Base-by-base conservation (phyloP, 208 protist species). In the Crithidia expoeki region DNA sequence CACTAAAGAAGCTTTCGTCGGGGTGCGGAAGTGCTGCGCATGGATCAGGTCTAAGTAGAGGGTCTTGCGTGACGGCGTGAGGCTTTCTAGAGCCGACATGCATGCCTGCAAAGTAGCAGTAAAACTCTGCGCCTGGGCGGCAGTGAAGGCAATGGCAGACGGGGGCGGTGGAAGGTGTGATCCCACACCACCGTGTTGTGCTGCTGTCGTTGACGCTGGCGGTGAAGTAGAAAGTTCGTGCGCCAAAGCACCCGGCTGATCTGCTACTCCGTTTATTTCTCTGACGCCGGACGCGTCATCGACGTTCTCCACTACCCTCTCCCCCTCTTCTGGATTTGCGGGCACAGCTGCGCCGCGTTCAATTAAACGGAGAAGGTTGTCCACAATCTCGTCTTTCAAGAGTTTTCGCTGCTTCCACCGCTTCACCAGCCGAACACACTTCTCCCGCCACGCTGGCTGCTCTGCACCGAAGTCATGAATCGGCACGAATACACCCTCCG, bases 341-440 rank as follows among this genome's bases (percentile, higher is more conserved):
- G 30, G 6, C 33, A n/a, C 34, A 38, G 17, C 56, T 3, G 38
- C n/a, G 4, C 63, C 59, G 34, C 49, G 40, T 47, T 73, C 83
- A 30, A 89, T 83, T 14, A 74, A 44, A 2, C 17, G 46, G n/a
- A 86, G 11, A 36, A 89, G 51, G 25, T 56, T 52, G 28, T 79
- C 62, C 3, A 67, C 76, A 11, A 80, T 21, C 9, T 68, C 36
- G 19, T 56, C 59, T 3, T 61, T 23, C 21, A 95, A 34, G 2
- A 81, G 67, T 52, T 71, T 57, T 12, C 83, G 84, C 47, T 66
- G 59, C 46, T 72, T 69, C 90, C 90, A 95, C 25, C 90, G 86
- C 34, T 71, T 64, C 51, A 90, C 74, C 17, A 85, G 40, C 0
- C 86, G 83, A 50, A 74, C 42, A 51, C 75, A 81, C 76, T 86